Evolutionary conservation across 768 basidiomycete species (phyloP).

Genomic region (Tulasnella sp.): DNA sequence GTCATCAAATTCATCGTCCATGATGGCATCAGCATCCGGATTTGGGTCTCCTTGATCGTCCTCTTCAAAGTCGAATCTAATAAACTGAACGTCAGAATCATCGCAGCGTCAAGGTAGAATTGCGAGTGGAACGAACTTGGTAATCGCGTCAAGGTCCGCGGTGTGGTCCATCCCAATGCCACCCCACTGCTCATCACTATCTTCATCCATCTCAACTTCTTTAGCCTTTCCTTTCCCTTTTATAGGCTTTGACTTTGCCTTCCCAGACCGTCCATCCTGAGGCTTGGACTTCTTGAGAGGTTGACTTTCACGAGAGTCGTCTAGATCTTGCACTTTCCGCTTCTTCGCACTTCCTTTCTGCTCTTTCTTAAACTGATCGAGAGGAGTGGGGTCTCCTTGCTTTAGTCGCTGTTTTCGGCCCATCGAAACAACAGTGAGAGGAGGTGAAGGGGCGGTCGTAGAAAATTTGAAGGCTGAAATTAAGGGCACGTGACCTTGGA

Average conservation of each 20-base stretch:
- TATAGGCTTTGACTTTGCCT: slow-evolving; percentile 12
- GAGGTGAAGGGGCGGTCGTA: neutral
- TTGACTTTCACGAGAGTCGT: slow-evolving; percentile 22
- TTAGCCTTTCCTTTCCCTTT: slow-evolving; percentile 18
- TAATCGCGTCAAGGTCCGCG: slow-evolving; percentile 32
- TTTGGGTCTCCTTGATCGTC: slow-evolving; percentile 32
- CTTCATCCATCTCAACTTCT: slow-evolving; percentile 27
- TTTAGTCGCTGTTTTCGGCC: slow-evolving; percentile 80
- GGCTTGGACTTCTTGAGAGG: slow-evolving; percentile 17
- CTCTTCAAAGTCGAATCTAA: slow-evolving; percentile 37
- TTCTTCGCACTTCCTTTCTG: slow-evolving; percentile 19
- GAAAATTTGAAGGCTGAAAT: neutral
- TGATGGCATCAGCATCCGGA: slow-evolving; percentile 35
- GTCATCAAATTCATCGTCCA: slow-evolving; percentile 29
- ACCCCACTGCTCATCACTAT: slow-evolving; percentile 36
- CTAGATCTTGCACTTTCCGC: slow-evolving; percentile 16
- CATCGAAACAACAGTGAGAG: slow-evolving; percentile 32
- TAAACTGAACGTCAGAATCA: neutral
- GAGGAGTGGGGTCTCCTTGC: slow-evolving; percentile 56
- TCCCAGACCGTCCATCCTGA: slow-evolving; percentile 17
- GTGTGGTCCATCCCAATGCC: slow-evolving; percentile 39
- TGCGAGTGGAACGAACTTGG: slow-evolving; percentile 27
- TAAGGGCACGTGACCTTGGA: neutral
- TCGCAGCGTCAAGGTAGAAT: neutral
- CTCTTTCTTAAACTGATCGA: slow-evolving; percentile 31